Evolutionary conservation across 371 early-diverging fungal species (phyloP), one percentile per base, ranked within the genome.

Genomic region (Mortierella sp.): DNA sequence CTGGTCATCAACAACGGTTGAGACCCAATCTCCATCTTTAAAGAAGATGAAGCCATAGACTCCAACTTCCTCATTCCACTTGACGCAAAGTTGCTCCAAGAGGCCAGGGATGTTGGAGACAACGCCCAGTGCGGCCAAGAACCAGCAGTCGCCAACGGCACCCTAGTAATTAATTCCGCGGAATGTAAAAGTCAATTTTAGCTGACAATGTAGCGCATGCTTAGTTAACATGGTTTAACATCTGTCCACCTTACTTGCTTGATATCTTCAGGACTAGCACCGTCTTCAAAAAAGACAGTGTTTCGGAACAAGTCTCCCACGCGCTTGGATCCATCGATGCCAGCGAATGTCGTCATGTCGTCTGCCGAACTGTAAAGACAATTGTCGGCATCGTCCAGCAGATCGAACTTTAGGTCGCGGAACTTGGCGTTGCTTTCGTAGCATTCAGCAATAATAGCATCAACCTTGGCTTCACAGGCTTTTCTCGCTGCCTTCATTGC

Each of bases 1-100:
- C 63, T 85, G 90, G 70, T 89, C 90, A 72, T 90, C 90, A 26
- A 90, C 86, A 52, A 90, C 88, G 14, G 90, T 89, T 66, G 90
- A 90, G 10, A 88, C 83, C 90, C 90, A 90, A 63, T 84, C 75
- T 22, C 90, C 90, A 66, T 87, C 86, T 59, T 83, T 83, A 70
- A 83, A 86, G 28, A 80, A 70, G 66, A 73, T 84, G 68, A 84
- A 85, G 39, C 87, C 83, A 64, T 77, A 72, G 10, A 72, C 68
- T 9, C 70, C 70, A 35, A 77, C 59, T 40, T 79, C 26, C 60
- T 86, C 87, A 49, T 87, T 80, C 20, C 78, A 60, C 39, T 85
- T 86, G 12, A 87, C 72, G 72, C 66, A 88, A n/a, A 78, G 70
- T 18, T 76, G 83, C 39, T 72, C 78, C 64, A 63, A 65, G 20